phyloP scores from a whole-genome alignment of 108 stramenopile species.

The Hondaea fermentalgiana region DNA sequence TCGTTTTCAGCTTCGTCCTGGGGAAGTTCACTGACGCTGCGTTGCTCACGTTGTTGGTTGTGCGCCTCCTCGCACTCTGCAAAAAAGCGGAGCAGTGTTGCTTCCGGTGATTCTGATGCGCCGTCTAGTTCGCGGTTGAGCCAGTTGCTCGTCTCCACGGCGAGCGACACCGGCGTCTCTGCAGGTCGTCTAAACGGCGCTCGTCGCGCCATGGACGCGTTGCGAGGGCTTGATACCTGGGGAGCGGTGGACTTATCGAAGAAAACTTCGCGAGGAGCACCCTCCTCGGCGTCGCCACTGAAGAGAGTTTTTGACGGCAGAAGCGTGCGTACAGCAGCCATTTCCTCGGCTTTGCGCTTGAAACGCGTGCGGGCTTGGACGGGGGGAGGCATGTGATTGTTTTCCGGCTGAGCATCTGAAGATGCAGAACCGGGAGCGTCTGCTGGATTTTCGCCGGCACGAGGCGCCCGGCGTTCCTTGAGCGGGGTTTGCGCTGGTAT shows the following conservation, averaged over 20 bases:
- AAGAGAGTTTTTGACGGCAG: not conserved
- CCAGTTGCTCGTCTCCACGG: slow-evolving; percentile 10
- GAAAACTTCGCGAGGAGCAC: not conserved
- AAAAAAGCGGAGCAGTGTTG: not conserved
- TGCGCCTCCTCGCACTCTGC: not conserved
- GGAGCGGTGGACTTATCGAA: not conserved
- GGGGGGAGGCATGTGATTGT: not conserved
- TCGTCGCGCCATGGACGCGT: not conserved
- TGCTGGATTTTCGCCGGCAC: not conserved
- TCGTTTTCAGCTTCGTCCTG: not conserved
- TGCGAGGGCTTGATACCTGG: not conserved
- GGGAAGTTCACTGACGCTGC: not conserved
- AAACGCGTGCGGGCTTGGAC: not conserved
- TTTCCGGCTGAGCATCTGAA: not conserved
- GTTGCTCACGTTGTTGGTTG: not conserved
- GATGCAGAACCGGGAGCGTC: not conserved
- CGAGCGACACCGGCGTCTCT: slow-evolving; percentile 5
- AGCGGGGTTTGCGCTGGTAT: not conserved
- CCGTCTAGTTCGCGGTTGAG: not conserved
- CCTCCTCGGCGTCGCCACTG: not conserved
- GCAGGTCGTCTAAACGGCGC: not conserved
- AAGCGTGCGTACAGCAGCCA: not conserved
- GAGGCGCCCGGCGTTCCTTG: not conserved
- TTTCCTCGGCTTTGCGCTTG: not conserved
- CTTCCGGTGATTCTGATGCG: not conserved